phyloP scores from a whole-genome alignment of 108 stramenopile species.

The Skeletonema costatum region DNA sequence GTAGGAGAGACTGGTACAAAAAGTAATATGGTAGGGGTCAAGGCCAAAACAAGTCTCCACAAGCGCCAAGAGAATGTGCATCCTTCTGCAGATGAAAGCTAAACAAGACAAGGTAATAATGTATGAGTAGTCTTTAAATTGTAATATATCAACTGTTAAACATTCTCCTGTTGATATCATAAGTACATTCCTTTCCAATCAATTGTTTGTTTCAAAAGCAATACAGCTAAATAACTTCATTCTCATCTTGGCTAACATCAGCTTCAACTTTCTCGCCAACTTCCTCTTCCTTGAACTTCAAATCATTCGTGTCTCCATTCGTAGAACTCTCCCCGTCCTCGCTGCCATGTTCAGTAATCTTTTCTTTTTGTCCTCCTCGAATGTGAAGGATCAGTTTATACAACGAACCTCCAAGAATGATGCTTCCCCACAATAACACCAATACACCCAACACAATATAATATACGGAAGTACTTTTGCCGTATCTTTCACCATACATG shows the following conservation, averaged over 20 bases:
- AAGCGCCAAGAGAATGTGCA: not conserved
- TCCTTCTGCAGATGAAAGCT: not conserved
- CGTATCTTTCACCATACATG: constrained; percentile 29
- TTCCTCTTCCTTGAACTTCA: not conserved
- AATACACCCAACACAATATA: constrained; percentile 17
- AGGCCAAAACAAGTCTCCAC: not conserved
- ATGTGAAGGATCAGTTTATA: constrained; percentile 21
- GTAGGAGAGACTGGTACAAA: not conserved
- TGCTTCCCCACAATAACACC: constrained; percentile 18
- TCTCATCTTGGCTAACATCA: not conserved
- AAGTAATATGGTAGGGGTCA: not conserved
- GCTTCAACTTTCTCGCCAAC: not conserved
- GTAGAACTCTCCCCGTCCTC: not conserved
- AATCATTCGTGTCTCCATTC: not conserved
- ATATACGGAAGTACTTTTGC: not conserved
- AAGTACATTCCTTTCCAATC: not conserved
- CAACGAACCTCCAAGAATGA: constrained; percentile 28
- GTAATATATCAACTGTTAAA: not conserved
- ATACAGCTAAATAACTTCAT: not conserved
- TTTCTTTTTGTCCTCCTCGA: not conserved
- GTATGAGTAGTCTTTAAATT: not conserved
- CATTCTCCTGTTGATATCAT: not conserved
- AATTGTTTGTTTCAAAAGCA: not conserved
- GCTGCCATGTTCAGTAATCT: not conserved
- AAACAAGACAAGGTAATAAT: not conserved